Base-by-base conservation (phyloP, 352 stramenopile species). In the Pythium insidiosum region DNA sequence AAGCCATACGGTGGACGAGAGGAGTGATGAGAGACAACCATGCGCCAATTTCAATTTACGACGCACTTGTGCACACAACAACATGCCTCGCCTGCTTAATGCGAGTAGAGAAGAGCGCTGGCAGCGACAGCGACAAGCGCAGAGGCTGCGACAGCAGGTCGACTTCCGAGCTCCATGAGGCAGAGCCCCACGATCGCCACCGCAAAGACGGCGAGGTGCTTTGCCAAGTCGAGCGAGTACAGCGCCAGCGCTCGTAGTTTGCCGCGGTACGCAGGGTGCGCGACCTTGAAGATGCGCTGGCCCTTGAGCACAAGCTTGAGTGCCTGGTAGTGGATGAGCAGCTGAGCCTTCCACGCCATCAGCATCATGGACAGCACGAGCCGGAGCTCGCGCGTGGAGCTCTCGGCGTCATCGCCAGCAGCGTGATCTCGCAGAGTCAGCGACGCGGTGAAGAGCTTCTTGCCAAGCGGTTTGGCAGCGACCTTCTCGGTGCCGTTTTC, bases 311-410 rank as follows among this genome's bases (percentile, higher is more conserved):
- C 31, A 16, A 59, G 51, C 34, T 59, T 59, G 26, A 59, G 18
- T 6, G 51, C 51, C 3, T 59, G 51, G 34, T 43, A 59, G 22
- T 59, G 44, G 35, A 59, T 59, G 33, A 50, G 51, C 4, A 59
- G 39, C 39, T 47, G 51, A n/a, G 51, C 51, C 33, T 59, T 36
- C 51, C 51, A 59, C 3, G 51, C 51, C 43, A 59, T 54, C 39
- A 54, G 47, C 20, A 35, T 39, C 51, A 59, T 59, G 3, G 39
- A 19, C 21, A 39, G 53, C 12, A 54, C 16, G 5, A 43, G 6
- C 44, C 53, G 50, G 15, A 54, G 50, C 10, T 50, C 51, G 39
- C 50, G 33, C 9, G 19, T 53, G 15, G 23, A 4, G 5, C 42
- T 36, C 11, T 38, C 30, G 11, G 31, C 24, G 5, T 35, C 5